phyloP scores from a whole-genome alignment of 169 alveolate species.

The Eimeria acervulina region DNA sequence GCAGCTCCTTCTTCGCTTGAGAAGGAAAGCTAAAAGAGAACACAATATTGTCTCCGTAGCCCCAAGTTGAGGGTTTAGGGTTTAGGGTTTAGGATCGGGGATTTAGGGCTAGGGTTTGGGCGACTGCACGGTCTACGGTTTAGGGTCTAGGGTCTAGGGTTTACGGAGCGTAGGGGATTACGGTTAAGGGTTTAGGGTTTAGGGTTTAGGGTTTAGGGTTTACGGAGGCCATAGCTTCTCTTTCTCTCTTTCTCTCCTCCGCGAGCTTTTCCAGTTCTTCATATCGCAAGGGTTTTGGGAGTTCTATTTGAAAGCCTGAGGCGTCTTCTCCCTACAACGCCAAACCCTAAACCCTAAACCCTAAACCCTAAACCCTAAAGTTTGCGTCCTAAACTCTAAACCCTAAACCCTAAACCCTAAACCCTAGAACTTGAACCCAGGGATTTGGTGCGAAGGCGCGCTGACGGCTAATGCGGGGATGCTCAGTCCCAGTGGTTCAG shows the following conservation, averaged over 20 bases:
- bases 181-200: too few relatives aligned
- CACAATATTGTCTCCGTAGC: neutral
- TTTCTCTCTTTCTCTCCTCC: neutral
- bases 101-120: too few relatives aligned
- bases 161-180: too few relatives aligned
- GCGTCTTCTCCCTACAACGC: neutral
- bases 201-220: slow-evolving; percentile 65
- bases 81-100: too few relatives aligned
- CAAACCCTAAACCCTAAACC: too few relatives aligned
- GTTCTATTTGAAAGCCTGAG: neutral
- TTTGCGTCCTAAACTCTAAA: neutral
- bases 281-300: slow-evolving; percentile 8
- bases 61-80: too few relatives aligned
- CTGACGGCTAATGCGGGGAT: neutral
- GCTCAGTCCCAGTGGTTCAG: neutral
- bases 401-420: slow-evolving; percentile 31
- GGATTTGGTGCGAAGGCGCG: neutral
- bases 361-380: too few relatives aligned
- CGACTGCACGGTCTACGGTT: too few relatives aligned
- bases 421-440: neutral
- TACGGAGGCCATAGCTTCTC: neutral
- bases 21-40: neutral
- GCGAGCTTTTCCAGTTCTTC: slow-evolving; percentile 26
- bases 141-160: too few relatives aligned
- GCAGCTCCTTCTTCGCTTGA: neutral